Base-by-base conservation (phyloP, 2,329 filamentous ascomycete genomes). In the Cladophialophora carrionii region DNA sequence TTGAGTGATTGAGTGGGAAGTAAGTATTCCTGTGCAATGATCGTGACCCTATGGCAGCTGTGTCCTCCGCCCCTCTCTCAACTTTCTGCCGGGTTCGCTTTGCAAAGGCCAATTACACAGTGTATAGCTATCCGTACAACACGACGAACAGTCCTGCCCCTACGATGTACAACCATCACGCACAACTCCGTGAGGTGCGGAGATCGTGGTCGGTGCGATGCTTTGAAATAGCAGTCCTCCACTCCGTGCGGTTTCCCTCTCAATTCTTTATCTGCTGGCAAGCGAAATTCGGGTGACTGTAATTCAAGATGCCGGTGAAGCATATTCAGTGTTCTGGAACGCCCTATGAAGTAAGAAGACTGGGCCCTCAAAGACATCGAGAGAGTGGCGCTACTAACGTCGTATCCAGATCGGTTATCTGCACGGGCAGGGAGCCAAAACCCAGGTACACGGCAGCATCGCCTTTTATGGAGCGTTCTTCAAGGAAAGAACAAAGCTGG, bases 401-500 rank as follows among this genome's bases (percentile, higher is more conserved):
- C 20, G 12, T n/a, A n/a, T 43, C 7, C 49, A 75, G 73, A 73
- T 75, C 56, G 74, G 74, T 52, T 62, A 72, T 26, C 72, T 73
- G 53, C 74, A 75, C 68, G 74, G 74, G 12, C 61, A 71, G 41
- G 68, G 68, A 51, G 73, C 73, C 17, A 66, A 69, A 61, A 32
- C 65, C 31, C 70, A 74, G 63, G 64, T 75, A 8, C 59, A 72
- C 12, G 72, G 73, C 29, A 73, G 72, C 57, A 66, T 75, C 26
- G 72, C 64, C 20, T 75, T 75, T 67, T 75, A 75, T 55, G 57
- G 60, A 26, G 62, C 49, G 3, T 69, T 72, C 22, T 74, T 75
- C 64, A 69, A 71, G 57, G 55, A 65, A 26, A 63, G 69, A 14
- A 70, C 70, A 64, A 77, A 78, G 48, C 74, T 82, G 51, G 72